Conservation (phyloP, 306 rosid species). For the Vicia sativa region DNA sequence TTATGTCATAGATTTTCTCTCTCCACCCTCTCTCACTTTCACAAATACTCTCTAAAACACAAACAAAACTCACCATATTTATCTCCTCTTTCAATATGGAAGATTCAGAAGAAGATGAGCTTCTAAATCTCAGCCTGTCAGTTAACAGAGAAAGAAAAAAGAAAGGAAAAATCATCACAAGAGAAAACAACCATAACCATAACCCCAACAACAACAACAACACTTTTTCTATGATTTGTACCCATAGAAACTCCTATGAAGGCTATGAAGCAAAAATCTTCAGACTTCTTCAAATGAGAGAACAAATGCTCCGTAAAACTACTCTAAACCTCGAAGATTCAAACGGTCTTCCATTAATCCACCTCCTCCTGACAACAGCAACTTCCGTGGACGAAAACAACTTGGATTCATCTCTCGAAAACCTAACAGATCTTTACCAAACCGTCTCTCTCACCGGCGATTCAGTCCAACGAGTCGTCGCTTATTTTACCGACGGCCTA, state of each 20-base stretch:
- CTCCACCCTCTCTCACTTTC: not conserved
- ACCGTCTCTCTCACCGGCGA: constrained; percentile 60
- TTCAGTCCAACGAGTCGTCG: constrained; percentile 69
- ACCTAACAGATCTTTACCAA: constrained; percentile 53
- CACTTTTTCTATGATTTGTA: constrained; percentile 32
- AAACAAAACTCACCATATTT: not conserved
- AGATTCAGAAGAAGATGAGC: constrained; percentile 63
- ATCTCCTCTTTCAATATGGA: constrained; percentile 48
- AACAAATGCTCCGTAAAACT: constrained; percentile 63
- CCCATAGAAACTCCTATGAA: constrained; percentile 42
- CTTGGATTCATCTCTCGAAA: constrained; percentile 47
- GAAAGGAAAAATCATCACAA: constrained; percentile 46
- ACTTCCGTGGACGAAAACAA: constrained; percentile 53
- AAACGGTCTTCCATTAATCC: constrained; percentile 64
- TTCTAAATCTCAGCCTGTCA: constrained; percentile 76
- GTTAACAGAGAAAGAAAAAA: constrained; percentile 54
- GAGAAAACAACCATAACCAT: not conserved
- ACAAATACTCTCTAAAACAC: not conserved
- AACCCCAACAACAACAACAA: not conserved
- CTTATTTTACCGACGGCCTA: constrained; percentile 68
- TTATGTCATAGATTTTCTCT: constrained; percentile 42
- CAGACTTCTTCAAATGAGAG: constrained; percentile 74
- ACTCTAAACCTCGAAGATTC: constrained; percentile 13
- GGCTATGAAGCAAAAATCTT: constrained; percentile 65
- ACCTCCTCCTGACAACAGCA: constrained; percentile 61